Conservation (phyloP, 345 rosid species). For the Syzygium oleosum region DNA sequence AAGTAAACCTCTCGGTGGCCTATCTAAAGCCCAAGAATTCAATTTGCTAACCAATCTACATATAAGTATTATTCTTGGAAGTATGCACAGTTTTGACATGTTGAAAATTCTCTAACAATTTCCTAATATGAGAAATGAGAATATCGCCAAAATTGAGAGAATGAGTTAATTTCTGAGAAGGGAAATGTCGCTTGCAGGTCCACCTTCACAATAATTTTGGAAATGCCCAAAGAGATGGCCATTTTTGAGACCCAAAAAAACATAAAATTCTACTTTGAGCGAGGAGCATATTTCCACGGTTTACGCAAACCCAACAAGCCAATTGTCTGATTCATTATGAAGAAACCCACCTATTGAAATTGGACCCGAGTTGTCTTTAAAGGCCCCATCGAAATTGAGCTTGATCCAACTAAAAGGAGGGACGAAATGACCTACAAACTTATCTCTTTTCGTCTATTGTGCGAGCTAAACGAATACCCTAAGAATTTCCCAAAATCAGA, state of each 20-base stretch:
- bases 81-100: not conserved
- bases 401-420: not conserved
- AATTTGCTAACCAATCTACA: not conserved
- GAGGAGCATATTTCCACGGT: not conserved
- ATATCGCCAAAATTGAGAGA: not conserved
- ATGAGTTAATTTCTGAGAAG: not conserved
- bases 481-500: fast-evolving
- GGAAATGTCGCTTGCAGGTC: not conserved
- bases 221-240: not conserved
- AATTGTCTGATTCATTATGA: not conserved
- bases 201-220: not conserved
- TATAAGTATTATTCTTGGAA: fast-evolving
- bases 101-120: fast-evolving
- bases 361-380: not conserved
- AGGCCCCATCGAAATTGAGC: not conserved
- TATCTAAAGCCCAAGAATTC: not conserved
- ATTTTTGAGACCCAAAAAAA: not conserved
- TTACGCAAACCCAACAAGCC: not conserved
- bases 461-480: not conserved
- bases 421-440: not conserved
- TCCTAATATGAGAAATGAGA: not conserved
- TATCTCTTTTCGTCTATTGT: not conserved
- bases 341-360: not conserved
- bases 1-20: fast-evolving
- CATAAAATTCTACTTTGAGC: not conserved